phyloP scores from a whole-genome alignment of 2,329 filamentous ascomycete genomes.

The Diaporthe vexans region DNA sequence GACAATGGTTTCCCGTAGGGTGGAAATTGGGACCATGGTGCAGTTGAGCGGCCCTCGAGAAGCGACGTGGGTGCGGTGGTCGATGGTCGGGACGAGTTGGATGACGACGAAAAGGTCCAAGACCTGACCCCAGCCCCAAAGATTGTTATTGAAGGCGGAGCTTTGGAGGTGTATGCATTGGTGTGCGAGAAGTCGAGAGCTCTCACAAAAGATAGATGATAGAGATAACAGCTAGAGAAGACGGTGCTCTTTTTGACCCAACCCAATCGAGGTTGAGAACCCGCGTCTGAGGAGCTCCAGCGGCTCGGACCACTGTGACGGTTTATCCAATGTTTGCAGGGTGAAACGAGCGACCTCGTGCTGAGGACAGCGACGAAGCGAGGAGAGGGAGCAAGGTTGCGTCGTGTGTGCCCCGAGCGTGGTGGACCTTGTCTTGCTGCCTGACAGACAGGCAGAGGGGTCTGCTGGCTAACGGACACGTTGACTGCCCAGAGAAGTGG shows the following conservation, averaged over 20 bases:
- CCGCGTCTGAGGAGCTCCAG: neutral
- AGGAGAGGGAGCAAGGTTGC: slow-evolving; percentile 11
- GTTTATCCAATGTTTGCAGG: slow-evolving; percentile 26
- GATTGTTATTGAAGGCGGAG: slow-evolving; percentile 18
- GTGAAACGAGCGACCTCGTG: slow-evolving; percentile 25
- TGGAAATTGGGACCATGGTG: slow-evolving; percentile 36
- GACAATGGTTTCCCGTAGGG: slow-evolving; percentile 39
- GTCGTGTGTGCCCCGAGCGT: slow-evolving; percentile 10
- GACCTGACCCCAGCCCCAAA: slow-evolving; percentile 4
- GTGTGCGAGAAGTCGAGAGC: neutral
- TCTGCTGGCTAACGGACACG: neutral
- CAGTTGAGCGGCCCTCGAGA: neutral
- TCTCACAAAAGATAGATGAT: slow-evolving; percentile 15
- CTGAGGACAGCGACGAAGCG: slow-evolving; percentile 18
- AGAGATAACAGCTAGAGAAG: slow-evolving; percentile 21
- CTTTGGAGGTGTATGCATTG: neutral
- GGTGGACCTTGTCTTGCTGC: slow-evolving; percentile 16
- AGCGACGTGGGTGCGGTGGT: slow-evolving; percentile 17
- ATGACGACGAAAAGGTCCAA: neutral
- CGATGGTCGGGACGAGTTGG: neutral
- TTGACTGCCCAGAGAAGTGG: neutral
- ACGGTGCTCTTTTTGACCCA: neutral
- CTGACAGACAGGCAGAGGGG: neutral
- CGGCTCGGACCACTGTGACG: slow-evolving; percentile 16
- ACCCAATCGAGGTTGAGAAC: neutral